A percentile compares a stretch with the other conserved stretches of the same genome.
phyloP scores from a whole-genome alignment of 208 protist genomes.

The Acanthamoeba sp. region DNA sequence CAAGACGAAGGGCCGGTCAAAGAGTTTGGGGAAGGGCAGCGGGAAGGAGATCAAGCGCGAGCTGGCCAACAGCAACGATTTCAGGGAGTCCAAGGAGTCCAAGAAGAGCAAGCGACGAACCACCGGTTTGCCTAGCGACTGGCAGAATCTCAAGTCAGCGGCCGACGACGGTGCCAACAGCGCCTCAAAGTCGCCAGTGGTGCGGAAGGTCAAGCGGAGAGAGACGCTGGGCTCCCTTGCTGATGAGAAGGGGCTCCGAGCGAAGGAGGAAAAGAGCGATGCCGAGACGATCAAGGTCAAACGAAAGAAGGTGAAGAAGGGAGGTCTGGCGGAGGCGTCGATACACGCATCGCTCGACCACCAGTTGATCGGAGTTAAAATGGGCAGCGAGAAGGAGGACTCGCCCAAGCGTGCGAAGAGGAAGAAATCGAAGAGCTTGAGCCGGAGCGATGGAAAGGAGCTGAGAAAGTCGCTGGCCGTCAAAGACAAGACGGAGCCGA shows the following conservation, averaged over 20 bases:
- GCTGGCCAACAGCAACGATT: neutral
- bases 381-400: neutral
- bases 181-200: neutral
- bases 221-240: neutral
- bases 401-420: neutral
- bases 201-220: neutral
- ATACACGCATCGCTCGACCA: constrained; percentile 23
- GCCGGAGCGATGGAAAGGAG: neutral
- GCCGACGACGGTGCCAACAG: neutral
- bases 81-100: neutral
- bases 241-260: neutral
- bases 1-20: constrained; percentile 1
- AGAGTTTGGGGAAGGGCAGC: neutral
- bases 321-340: too few species aligned
- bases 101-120: neutral
- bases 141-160: neutral
- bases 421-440: constrained; percentile 19
- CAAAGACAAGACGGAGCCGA: neutral
- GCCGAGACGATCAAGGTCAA: neutral
- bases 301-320: constrained; percentile 5
- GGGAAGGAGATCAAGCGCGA: neutral
- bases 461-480: neutral
- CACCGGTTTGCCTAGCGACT: neutral
- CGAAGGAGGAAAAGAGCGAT: constrained; percentile 1
- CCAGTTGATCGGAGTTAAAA: too few species aligned